Evolutionary conservation across 1,284 basidiomycete species (phyloP), one percentile per base, ranked within the genome.

Genomic region (Cutaneotrichosporon curvatum): DNA sequence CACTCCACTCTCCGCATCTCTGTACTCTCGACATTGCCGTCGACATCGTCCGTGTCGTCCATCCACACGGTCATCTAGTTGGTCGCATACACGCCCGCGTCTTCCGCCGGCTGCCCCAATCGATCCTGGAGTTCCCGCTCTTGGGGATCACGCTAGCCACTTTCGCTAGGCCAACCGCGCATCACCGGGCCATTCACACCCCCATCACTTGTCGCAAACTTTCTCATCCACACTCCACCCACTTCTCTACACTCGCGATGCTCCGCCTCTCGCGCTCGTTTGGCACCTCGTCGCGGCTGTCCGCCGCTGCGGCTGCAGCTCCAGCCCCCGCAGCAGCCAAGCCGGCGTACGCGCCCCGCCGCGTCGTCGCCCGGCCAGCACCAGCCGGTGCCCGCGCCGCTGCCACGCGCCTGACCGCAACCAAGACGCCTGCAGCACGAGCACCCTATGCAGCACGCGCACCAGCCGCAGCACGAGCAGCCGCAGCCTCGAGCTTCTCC

Each of bases 311-410:
- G 4, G 22, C 34, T 6, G 25, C 45, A 12, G 23, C 18, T 4
- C 19, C 44, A 3, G 37, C 37, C 23, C 40, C 48, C 4, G 48
- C 48, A n/a, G 39, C 55, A 25, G 14, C 43, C 25, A 28, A 28
- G 25, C 25, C 25, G 25, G 25, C 25, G 25, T 28, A 28, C 25
- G 12, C 25, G 7, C 25, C 25, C 49, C 5, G 39, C 38, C 10
- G 38, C 44, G 16, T 28, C 25, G 25, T 19, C 28, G 15, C 21
- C 32, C 20, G 46, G 7, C 25, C 45, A 12, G 49, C 50, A 6
- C 41, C 35, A 16, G 37, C 53, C 2, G 43, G 42, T 21, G 49
- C 47, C 6, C 28, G 41, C 12, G 34, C 53, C 2, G 41, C 49
- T 9, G 31, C 40, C 18, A 12, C 52, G 4, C 15, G 20, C n/a